Conservation (phyloP, 345 rosid genomes). For the Eutrema japonicum region DNA sequence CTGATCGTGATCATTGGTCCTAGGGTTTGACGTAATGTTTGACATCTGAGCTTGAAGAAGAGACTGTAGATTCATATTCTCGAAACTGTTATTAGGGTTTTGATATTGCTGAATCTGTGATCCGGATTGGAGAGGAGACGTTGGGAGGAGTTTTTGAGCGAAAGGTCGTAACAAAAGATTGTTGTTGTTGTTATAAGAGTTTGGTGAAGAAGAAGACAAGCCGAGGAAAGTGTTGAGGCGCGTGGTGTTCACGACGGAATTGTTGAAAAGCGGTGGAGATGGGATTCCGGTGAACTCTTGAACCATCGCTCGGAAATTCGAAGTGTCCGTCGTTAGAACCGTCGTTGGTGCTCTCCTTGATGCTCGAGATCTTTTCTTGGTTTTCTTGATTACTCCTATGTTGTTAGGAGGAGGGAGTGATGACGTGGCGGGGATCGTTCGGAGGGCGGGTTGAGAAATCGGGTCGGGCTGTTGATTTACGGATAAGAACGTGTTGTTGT, state of each 20-base stretch:
- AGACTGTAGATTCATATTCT: slow-evolving; percentile 63
- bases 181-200: slow-evolving; percentile 51
- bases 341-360: slow-evolving; percentile 96
- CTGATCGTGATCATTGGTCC: slow-evolving; percentile 43
- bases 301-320: slow-evolving; percentile 96
- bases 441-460: slow-evolving; percentile 51
- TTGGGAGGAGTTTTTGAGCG: slow-evolving; percentile 52
- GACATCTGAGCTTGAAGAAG: slow-evolving; percentile 58
- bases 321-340: slow-evolving; percentile 83
- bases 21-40: slow-evolving; percentile 42
- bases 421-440: slow-evolving; percentile 52
- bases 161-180: slow-evolving; percentile 62
- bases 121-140: slow-evolving; percentile 41
- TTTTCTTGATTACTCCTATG: slow-evolving; percentile 50
- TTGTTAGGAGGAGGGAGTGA: slow-evolving; percentile 44
- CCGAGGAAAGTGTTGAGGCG: slow-evolving; percentile 74
- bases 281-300: slow-evolving; percentile 98
- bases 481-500: slow-evolving; percentile 56
- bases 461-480: slow-evolving; percentile 59
- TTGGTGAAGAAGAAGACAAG: slow-evolving; percentile 46
- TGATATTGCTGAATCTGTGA: slow-evolving; percentile 41
- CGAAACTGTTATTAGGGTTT: slow-evolving; percentile 42
- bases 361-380: slow-evolving; percentile 90
- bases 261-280: slow-evolving; percentile 68
- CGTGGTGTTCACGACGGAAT: slow-evolving; percentile 56